phyloP scores from a whole-genome alignment of 805 yeast species.

The Ogataea henricii region DNA sequence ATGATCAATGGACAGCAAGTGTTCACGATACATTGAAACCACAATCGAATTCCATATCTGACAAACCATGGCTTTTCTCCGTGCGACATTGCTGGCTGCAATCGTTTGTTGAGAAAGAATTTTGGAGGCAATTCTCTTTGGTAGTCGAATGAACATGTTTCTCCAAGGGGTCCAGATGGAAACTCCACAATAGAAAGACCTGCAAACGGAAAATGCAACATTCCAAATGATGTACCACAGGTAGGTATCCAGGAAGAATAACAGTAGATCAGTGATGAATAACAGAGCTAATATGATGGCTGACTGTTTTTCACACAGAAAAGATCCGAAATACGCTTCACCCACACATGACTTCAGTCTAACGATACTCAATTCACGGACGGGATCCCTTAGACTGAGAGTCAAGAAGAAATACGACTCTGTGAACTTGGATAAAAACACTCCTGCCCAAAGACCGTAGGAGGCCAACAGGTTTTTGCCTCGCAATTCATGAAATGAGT shows the following conservation, averaged over 20 bases:
- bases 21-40: conserved; percentile 81
- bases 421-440: conserved; percentile 65
- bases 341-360: conserved; percentile 59
- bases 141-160: conserved; percentile 72
- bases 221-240: conserved; percentile 85
- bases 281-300: conserved; percentile 54
- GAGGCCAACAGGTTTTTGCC: conserved; percentile 64
- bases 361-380: conserved; percentile 65
- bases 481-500: conserved; percentile 52
- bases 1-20: conserved; percentile 71
- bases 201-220: conserved; percentile 67
- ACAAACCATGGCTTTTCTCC: conserved; percentile 59
- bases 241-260: conserved; percentile 80
- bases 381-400: conserved; percentile 69
- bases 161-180: conserved; percentile 92
- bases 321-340: conserved; percentile 54
- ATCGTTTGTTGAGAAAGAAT: conserved; percentile 48
- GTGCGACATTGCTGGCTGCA: conserved; percentile 35
- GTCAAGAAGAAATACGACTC: conserved; percentile 83
- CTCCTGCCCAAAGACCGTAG: conserved; percentile 66
- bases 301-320: conserved; percentile 60
- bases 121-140: conserved; percentile 74
- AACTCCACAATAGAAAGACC: conserved; percentile 69
- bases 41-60: conserved; percentile 86
- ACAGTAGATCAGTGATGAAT: conserved; percentile 59